phyloP scores from a whole-genome alignment of 1,284 basidiomycete genomes.

The Lentinula novae-zelandiae region DNA sequence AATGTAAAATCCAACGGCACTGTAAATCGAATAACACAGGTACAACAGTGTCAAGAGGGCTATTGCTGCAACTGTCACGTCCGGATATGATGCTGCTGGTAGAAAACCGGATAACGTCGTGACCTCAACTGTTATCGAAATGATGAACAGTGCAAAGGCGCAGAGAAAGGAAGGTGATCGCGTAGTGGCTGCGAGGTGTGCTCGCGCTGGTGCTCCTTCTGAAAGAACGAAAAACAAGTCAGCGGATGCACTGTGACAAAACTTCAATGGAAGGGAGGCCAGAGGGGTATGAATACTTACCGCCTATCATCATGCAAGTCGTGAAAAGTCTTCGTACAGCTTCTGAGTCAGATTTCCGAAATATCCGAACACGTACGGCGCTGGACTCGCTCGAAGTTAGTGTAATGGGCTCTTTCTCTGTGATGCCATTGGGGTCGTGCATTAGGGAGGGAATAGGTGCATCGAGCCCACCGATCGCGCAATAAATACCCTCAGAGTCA shows the following conservation, averaged over 20 bases:
- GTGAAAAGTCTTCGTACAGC: conserved; percentile 7
- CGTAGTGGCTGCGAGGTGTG: background rate
- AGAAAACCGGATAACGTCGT: background rate
- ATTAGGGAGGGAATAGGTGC: background rate
- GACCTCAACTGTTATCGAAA: background rate
- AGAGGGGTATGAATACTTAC: background rate
- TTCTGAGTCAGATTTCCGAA: conserved; percentile 5
- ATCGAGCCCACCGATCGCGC: no score
- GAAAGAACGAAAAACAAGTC: background rate
- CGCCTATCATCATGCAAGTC: conserved; percentile 3
- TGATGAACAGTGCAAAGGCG: background rate
- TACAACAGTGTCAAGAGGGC: background rate
- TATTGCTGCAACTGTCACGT: no score
- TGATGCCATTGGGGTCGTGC: background rate
- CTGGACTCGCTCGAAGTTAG: background rate
- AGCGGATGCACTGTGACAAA: background rate
- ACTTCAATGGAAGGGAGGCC: background rate
- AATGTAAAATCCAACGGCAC: background rate
- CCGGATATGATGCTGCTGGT: background rate
- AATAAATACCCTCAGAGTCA: no score
- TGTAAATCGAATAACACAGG: conserved; percentile 1
- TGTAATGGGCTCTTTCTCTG: background rate
- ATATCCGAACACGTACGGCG: background rate
- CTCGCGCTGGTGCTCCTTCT: conserved; percentile 11
- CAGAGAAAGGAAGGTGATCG: background rate